Conservation (phyloP, 2,329 filamentous ascomycete species). For the Nothopassalora personata region DNA sequence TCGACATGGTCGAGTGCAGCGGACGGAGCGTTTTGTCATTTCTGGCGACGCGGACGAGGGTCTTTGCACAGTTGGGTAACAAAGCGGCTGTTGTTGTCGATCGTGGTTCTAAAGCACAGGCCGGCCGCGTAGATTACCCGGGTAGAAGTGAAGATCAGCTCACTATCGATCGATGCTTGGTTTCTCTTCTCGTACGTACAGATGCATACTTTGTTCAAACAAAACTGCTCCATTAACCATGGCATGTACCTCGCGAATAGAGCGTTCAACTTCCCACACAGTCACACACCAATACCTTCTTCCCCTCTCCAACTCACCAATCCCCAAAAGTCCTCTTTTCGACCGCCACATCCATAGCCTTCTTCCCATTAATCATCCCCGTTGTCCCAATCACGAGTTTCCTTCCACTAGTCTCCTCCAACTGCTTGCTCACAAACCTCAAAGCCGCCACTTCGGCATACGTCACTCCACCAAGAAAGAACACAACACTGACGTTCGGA, state of each 20-base stretch:
- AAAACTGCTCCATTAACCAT: too few relatives aligned
- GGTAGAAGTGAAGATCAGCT: too few relatives aligned
- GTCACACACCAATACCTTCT: background rate
- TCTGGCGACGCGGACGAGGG: background rate
- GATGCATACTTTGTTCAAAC: too few relatives aligned
- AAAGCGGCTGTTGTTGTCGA: too few relatives aligned
- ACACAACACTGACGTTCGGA: constrained; percentile 82
- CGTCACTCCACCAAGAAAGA: constrained; percentile 94
- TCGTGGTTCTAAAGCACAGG: too few relatives aligned
- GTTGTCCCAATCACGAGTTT: constrained; percentile 91
- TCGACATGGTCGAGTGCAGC: background rate
- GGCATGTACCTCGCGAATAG: too few relatives aligned
- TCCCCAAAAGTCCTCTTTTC: constrained; percentile 28
- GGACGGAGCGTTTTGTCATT: background rate
- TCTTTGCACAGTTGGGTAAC: too few relatives aligned
- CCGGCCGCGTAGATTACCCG: too few relatives aligned
- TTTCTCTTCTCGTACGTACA: too few relatives aligned
- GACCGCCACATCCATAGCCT: constrained; percentile 67
- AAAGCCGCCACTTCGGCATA: constrained; percentile 94
- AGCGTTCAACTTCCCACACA: too few relatives aligned
- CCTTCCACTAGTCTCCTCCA: constrained; percentile 58
- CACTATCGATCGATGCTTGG: too few relatives aligned
- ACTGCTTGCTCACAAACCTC: constrained; percentile 76
- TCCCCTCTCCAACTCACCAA: background rate
- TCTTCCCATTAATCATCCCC: constrained; percentile 81